These are phyloP conservation scores for Fusarium caatingaense DNA, from an alignment of 2,329 filamentous ascomycete species.

Conservation along the genomic window DNA sequence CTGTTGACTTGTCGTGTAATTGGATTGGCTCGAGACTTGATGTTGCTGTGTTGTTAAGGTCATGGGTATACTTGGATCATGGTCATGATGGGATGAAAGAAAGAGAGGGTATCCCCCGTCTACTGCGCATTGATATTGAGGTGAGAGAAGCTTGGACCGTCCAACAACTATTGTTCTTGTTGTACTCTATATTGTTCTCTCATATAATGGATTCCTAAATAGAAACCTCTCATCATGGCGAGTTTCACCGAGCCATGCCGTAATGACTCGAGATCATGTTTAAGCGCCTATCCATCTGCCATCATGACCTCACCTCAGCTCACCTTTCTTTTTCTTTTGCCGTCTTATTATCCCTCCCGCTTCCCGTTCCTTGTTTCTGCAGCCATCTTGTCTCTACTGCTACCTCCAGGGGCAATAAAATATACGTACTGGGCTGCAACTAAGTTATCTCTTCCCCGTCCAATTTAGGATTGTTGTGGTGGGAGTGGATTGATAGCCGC, in stretches of 20 bases:
- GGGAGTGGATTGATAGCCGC: conserved; percentile 27
- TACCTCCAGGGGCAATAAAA: conserved; percentile 33
- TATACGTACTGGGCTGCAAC: conserved; percentile 15
- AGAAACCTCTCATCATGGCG: not conserved
- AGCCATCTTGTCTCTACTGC: conserved; percentile 11
- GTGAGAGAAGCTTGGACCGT: conserved; percentile 25
- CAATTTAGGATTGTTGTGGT: conserved; percentile 37
- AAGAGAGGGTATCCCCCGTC: not conserved
- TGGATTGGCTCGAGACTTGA: conserved; percentile 13
- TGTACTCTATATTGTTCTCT: not conserved
- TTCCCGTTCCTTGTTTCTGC: not conserved
- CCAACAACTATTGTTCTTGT: conserved; percentile 10
- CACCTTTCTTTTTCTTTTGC: conserved; percentile 7
- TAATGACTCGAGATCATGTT: conserved; percentile 23
- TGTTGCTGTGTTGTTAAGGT: not conserved
- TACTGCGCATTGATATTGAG: not conserved
- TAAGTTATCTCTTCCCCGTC: conserved; percentile 4
- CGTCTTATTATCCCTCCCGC: conserved; percentile 16
- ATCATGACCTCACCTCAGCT: conserved; percentile 11
- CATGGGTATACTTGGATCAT: conserved; percentile 8
- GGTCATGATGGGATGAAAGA: conserved; percentile 27
- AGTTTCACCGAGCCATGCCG: conserved; percentile 9
- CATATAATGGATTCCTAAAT: not conserved
- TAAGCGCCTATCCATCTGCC: not conserved
- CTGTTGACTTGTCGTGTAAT: conserved; percentile 31